Conservation (phyloP, 2,329 filamentous ascomycete genomes). For the Endocalyx cinctus region DNA sequence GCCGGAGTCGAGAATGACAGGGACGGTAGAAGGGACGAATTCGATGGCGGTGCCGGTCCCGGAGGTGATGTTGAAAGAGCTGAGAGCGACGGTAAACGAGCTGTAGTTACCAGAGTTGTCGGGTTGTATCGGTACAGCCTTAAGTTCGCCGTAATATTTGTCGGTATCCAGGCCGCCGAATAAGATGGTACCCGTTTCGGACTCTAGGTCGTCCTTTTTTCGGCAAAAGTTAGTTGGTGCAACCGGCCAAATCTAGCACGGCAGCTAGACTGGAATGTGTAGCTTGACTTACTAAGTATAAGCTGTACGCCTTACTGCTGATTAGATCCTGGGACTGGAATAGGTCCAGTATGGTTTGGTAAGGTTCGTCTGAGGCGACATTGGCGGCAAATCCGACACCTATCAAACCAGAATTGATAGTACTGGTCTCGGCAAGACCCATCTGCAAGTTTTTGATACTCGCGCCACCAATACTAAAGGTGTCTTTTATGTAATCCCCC, state of each 20-base stretch:
- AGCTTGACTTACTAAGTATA: constrained; percentile 50
- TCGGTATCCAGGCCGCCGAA: constrained; percentile 66
- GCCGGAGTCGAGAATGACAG: constrained; percentile 64
- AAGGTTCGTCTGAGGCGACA: constrained; percentile 38
- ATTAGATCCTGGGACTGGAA: constrained; percentile 60
- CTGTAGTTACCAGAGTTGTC: constrained; percentile 32
- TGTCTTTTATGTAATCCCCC: constrained; percentile 56
- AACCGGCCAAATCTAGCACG: too few species aligned
- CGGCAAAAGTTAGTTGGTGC: constrained; percentile 26
- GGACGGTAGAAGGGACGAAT: constrained; percentile 18
- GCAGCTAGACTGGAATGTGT: not conserved
- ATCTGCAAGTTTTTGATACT: constrained; percentile 49
- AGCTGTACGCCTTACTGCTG: constrained; percentile 60
- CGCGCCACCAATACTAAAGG: constrained; percentile 46
- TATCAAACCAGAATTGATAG: constrained; percentile 51
- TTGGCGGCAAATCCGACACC: constrained; percentile 54
- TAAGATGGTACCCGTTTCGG: constrained; percentile 58
- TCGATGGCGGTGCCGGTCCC: constrained; percentile 24
- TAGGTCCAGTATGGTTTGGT: constrained; percentile 59
- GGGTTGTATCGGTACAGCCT: constrained; percentile 50
- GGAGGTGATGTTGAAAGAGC: constrained; percentile 34
- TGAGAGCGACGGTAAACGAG: constrained; percentile 36
- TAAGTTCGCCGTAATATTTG: constrained; percentile 57
- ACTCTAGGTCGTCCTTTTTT: constrained; percentile 45
- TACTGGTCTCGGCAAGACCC: constrained; percentile 46